These are phyloP conservation scores for Fusarium buharicum DNA, from an alignment of 2,329 filamentous ascomycete genomes.

Conservation along the genomic window DNA sequence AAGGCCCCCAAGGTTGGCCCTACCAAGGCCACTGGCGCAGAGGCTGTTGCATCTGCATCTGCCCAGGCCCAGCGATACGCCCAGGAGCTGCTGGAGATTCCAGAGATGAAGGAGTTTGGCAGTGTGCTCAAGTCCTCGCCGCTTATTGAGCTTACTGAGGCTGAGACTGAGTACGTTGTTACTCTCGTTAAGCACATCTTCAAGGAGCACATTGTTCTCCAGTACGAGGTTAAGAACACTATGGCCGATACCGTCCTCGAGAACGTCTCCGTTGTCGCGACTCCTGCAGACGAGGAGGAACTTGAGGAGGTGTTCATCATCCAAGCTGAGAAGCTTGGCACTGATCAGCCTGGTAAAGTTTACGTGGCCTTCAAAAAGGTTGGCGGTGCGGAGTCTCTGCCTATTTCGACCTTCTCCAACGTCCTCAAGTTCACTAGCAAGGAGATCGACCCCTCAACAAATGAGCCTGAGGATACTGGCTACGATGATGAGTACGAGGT, in stretches of 20 bases:
- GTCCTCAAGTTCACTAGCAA: slow-evolving; percentile 96
- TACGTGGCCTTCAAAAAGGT: slow-evolving; percentile 94
- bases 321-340: slow-evolving; percentile 81
- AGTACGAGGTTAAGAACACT: slow-evolving; percentile 98
- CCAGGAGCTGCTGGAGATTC: slow-evolving; percentile 86
- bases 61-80: slow-evolving; percentile 89
- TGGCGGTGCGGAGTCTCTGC: slow-evolving; percentile 78
- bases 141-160: slow-evolving; percentile 90
- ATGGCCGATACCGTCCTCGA: slow-evolving; percentile 89
- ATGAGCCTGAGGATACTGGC: slow-evolving; percentile 88
- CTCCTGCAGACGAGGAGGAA: slow-evolving; percentile 83
- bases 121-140: slow-evolving; percentile 90
- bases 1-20: slow-evolving; percentile 89
- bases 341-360: slow-evolving; percentile 89
- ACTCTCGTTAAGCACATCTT: slow-evolving; percentile 95
- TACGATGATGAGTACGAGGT: slow-evolving; percentile 99
- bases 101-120: slow-evolving; percentile 91
- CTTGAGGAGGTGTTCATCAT: slow-evolving; percentile 94
- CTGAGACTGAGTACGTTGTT: slow-evolving; percentile 97
- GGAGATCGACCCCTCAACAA: slow-evolving; percentile 95
- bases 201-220: slow-evolving; percentile 94
- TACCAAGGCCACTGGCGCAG: slow-evolving; percentile 76
- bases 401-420: slow-evolving; percentile 87
- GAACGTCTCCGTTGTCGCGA: slow-evolving; percentile 84
- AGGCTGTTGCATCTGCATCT: slow-evolving; percentile 79